Percentiles rank a stretch among this genome's conserved stretches.
These are phyloP conservation scores for Oxytropis ochrocephala DNA, from an alignment of 306 rosid species.

Conservation along the genomic window DNA sequence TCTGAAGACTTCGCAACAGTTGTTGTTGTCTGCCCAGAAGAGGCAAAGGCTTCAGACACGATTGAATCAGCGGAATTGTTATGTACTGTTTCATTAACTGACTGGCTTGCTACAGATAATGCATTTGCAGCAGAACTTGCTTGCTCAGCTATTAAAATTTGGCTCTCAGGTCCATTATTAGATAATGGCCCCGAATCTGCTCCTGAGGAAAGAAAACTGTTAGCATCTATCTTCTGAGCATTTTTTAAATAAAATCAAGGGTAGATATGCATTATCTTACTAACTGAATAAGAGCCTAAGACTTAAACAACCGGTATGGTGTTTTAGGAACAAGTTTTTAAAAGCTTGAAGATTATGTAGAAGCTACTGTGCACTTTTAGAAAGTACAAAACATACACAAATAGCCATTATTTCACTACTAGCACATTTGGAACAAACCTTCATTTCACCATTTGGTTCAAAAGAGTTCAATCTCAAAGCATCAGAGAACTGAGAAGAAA, in stretches of 20 bases:
- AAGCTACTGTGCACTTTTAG: background rate
- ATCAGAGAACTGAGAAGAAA: constrained; percentile 75
- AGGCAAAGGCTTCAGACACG: constrained; percentile 45
- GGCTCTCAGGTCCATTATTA: constrained; percentile 42
- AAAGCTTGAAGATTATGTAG: background rate
- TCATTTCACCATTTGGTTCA: constrained; percentile 47
- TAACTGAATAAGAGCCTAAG: background rate
- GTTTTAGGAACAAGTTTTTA: background rate
- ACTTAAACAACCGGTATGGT: background rate
- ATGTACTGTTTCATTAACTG: constrained; percentile 38
- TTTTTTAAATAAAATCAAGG: background rate
- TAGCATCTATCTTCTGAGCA: background rate
- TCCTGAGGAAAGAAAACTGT: constrained; percentile 32
- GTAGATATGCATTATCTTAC: background rate
- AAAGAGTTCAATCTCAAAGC: constrained; percentile 55
- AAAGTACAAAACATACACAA: background rate
- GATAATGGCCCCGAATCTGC: constrained; percentile 34
- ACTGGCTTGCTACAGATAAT: constrained; percentile 37
- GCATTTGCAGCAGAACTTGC: constrained; percentile 43
- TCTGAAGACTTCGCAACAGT: constrained; percentile 45
- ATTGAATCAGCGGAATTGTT: constrained; percentile 40
- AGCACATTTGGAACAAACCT: constrained; percentile 29
- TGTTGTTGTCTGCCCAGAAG: constrained; percentile 38
- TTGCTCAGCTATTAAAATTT: constrained; percentile 42
- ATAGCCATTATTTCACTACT: background rate